Evolutionary conservation across 2,329 filamentous ascomycete species (phyloP).

Genomic region (Apiospora aurea): DNA sequence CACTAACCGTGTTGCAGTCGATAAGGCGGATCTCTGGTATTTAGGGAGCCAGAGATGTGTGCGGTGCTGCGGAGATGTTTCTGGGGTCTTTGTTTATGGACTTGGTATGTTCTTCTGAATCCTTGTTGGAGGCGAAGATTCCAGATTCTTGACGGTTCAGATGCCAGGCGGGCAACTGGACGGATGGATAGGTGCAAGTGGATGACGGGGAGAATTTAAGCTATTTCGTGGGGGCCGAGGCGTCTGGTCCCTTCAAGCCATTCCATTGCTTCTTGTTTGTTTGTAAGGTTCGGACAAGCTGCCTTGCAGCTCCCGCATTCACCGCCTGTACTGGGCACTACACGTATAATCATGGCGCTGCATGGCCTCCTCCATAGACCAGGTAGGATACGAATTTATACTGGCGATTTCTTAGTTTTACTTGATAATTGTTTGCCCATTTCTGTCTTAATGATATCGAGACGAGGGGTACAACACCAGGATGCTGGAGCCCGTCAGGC

Average conservation of each 20-base stretch:
- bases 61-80: background rate
- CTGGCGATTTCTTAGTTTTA: background rate
- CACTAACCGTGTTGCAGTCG: background rate
- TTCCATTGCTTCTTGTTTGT: too few species aligned
- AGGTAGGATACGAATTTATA: background rate
- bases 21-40: background rate
- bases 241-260: conserved; percentile 12
- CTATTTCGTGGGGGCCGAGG: conserved; percentile 25
- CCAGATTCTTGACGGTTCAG: conserved; percentile 1
- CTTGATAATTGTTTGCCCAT: too few species aligned
- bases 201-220: conserved; percentile 20
- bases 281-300: too few species aligned
- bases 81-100: background rate
- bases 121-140: background rate
- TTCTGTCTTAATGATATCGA: background rate
- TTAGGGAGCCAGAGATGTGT: background rate
- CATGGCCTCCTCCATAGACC: background rate
- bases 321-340: background rate
- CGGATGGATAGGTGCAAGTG: conserved; percentile 23
- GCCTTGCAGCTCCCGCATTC: background rate
- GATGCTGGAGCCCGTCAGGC: background rate
- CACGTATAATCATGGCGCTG: background rate
- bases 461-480: background rate
- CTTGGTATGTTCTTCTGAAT: background rate
- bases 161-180: conserved; percentile 2